phyloP scores from a whole-genome alignment of 257 asterid species.

The Gentiana dahurica region DNA sequence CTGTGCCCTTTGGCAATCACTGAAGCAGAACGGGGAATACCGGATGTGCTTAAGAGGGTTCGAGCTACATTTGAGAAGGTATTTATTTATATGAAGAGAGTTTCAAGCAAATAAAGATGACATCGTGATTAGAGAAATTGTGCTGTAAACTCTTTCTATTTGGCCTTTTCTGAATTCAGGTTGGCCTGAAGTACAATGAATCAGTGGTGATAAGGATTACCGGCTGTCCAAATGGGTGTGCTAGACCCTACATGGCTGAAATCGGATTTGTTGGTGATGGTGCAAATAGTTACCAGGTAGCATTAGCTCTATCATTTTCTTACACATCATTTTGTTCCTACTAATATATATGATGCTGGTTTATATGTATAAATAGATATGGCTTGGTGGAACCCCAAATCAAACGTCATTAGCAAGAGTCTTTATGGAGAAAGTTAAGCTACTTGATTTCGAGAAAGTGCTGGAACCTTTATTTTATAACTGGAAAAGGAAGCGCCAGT shows the following conservation, averaged over 20 bases:
- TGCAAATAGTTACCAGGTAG: conserved; percentile 94
- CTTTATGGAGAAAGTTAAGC: conserved; percentile 81
- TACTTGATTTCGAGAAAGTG: conserved; percentile 86
- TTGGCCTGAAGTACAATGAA: conserved; percentile 80
- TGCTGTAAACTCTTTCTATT: neutral
- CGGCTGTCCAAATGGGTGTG: conserved; percentile 99
- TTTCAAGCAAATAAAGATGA: conserved; percentile 1
- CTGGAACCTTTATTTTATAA: conserved; percentile 82
- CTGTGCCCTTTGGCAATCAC: conserved; percentile 90
- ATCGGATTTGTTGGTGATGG: conserved; percentile 96
- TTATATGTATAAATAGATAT: conserved; percentile 33
- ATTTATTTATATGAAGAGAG: conserved; percentile 13
- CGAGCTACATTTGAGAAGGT: conserved; percentile 85
- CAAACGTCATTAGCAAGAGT: conserved; percentile 65
- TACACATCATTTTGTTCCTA: neutral
- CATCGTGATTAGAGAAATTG: conserved; percentile 1
- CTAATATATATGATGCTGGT: too few relatives aligned
- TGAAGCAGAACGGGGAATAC: conserved; percentile 98
- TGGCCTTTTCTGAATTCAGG: conserved; percentile 35
- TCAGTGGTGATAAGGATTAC: conserved; percentile 86
- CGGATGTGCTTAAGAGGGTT: conserved; percentile 82
- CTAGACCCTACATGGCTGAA: conserved; percentile 99
- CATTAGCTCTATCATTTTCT: too few relatives aligned
- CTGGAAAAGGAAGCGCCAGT: conserved; percentile 70
- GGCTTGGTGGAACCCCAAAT: conserved; percentile 95